A percentile compares a stretch with the other conserved stretches of the same genome.
phyloP scores from a whole-genome alignment of 2,329 filamentous ascomycete genomes.

The Tolypocladium inflatum region DNA sequence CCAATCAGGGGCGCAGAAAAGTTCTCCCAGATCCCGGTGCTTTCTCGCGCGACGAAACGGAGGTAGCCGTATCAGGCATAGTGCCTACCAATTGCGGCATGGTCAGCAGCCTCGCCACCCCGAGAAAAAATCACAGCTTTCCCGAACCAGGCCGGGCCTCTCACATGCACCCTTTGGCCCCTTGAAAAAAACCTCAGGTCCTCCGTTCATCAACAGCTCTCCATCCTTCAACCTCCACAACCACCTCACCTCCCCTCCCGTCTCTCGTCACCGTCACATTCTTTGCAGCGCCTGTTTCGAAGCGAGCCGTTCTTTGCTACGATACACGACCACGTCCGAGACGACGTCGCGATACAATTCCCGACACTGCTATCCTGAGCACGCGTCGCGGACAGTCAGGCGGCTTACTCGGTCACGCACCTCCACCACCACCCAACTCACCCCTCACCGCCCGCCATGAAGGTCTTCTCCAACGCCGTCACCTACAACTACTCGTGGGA shows the following conservation, averaged over 20 bases:
- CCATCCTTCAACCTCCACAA: background rate
- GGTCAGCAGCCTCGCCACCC: slow-evolving; percentile 1
- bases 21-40: slow-evolving; percentile 5
- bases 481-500: slow-evolving; percentile 98
- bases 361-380: background rate
- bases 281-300: background rate
- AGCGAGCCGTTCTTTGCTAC: background rate
- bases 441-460: slow-evolving; percentile 49
- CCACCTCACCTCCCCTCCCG: background rate
- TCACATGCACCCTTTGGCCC: background rate
- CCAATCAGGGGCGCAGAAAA: slow-evolving; percentile 4
- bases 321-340: background rate
- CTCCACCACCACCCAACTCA: background rate
- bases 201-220: background rate
- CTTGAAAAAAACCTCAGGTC: background rate
- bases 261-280: background rate
- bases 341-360: background rate
- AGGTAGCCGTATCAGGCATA: background rate
- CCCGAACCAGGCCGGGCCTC: background rate
- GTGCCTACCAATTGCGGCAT: slow-evolving; percentile 2
- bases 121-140: background rate
- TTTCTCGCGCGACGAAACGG: slow-evolving; percentile 6
- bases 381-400: background rate
- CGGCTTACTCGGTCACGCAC: background rate
- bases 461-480: slow-evolving; percentile 84